Conservation (phyloP, 345 rosid species). For the Acer negundo region DNA sequence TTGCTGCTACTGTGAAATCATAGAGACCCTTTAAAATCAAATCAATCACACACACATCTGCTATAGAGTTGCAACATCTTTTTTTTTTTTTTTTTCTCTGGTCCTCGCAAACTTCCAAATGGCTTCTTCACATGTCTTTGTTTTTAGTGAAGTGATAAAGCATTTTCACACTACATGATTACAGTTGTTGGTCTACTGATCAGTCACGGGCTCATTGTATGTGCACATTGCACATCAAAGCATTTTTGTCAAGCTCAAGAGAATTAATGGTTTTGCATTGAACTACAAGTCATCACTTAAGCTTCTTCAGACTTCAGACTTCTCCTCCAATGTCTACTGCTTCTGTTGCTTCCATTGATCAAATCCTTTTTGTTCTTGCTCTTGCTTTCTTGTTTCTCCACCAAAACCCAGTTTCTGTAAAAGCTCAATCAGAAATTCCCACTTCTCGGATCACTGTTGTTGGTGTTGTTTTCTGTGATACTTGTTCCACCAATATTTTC, state of each 20-base stretch:
- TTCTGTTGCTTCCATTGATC: conserved; percentile 46
- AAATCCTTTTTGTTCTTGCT: conserved; percentile 32
- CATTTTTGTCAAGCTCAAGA: conserved; percentile 18
- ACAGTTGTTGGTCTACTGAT: conserved; percentile 48
- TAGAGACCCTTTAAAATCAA: conserved; percentile 13
- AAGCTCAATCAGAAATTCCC: conserved; percentile 33
- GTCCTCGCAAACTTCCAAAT: conserved; percentile 40
- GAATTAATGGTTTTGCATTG: neutral
- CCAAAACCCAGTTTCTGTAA: conserved; percentile 17
- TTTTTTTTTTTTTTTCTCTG: neutral
- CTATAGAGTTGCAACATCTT: neutral
- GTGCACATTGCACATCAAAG: conserved; percentile 13
- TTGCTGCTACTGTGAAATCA: conserved; percentile 2
- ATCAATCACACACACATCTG: conserved; percentile 8
- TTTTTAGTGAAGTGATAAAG: conserved; percentile 55
- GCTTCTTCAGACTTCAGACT: conserved; percentile 14
- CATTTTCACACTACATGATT: conserved; percentile 20
- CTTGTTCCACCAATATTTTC: conserved; percentile 61
- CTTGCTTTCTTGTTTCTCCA: conserved; percentile 40
- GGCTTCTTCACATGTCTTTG: conserved; percentile 84
- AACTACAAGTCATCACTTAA: neutral
- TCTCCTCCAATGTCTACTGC: conserved; percentile 35
- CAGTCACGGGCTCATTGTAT: conserved; percentile 68
- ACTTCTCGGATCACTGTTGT: conserved; percentile 65
- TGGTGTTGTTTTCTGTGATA: conserved; percentile 80